Evolutionary conservation across 805 yeast genomes (phyloP).

Genomic region (Candida palmyrensis): DNA sequence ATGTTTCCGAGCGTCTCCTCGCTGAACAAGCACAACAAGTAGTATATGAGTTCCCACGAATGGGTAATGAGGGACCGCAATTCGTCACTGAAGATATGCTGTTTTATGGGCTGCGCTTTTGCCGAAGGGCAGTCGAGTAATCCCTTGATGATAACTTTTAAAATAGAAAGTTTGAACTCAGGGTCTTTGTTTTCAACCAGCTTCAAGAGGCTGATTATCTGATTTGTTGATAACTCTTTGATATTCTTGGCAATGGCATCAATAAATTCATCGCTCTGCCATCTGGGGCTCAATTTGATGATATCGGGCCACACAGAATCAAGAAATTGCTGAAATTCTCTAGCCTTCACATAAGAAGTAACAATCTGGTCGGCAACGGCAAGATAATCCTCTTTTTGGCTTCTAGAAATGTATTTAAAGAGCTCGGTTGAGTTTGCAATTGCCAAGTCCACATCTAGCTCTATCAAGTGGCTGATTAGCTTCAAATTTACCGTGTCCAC

Average conservation of each 20-base stretch:
- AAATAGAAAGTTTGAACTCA: too few relatives aligned
- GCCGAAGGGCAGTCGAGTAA: slow-evolving; percentile 26
- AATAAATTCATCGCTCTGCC: slow-evolving; percentile 26
- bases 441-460: slow-evolving; percentile 58
- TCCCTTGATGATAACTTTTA: too few relatives aligned
- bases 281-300: slow-evolving; percentile 12
- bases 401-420: slow-evolving; percentile 12
- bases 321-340: slow-evolving; percentile 52
- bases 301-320: slow-evolving; percentile 37
- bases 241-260: slow-evolving; percentile 36
- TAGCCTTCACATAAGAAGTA: slow-evolving; percentile 46
- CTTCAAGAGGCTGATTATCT: too few relatives aligned
- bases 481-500: slow-evolving; percentile 32
- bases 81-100: slow-evolving; percentile 9
- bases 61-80: slow-evolving; percentile 16
- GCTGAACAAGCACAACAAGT: slow-evolving; percentile 44
- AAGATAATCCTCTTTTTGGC: slow-evolving; percentile 4
- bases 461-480: slow-evolving; percentile 43
- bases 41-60: slow-evolving; percentile 44
- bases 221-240: slow-evolving; percentile 42
- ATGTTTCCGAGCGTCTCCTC: slow-evolving; percentile 7
- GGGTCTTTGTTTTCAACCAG: not conserved
- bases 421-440: slow-evolving; percentile 35
- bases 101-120: slow-evolving; percentile 12
- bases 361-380: slow-evolving; percentile 29